Evolutionary conservation across 495 filamentous ascomycete species (phyloP), one percentile per base, ranked within the genome.

Genomic region (Letharia columbiana): DNA sequence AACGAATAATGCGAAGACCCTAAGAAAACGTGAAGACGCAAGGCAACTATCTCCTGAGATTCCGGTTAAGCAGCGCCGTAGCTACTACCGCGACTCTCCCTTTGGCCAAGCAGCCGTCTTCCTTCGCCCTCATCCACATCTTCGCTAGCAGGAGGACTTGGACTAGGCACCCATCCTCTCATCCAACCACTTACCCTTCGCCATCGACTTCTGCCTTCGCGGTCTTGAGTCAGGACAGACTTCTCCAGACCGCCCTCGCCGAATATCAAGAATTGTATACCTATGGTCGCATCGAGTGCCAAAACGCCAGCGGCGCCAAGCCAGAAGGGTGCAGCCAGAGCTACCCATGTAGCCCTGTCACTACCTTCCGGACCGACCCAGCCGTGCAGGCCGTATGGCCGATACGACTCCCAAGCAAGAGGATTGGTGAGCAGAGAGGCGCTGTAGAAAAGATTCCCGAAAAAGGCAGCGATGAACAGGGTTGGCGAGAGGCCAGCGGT

Each of bases 401-500:
- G 75, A 58, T 82, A 85, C 66, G 84, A 76, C 63, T 75, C 70
- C 88, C 87, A 89, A 41, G 83, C 88, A 64, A 85, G 83, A 9
- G 88, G 88, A 72, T 89, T 91, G 8, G 86, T 79, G 33, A 88
- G 71, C 11, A 91, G 74, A 15, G 87, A 88, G 45, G 78, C 67
- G 17, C 85, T 87, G 76, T 91, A 91, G 78, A 89, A 89, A 59
- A 89, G 71, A 72, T 91, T 91, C 20, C 88, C 88, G 69, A 80
- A 81, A 71, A 91, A 91, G 18, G 88, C 87, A 15, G 88, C 88
- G 59, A 84, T 76, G 75, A 91, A 91, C 50, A 91, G 82, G 3
- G 82, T 70, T 3, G 87, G 85, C 0, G 83, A 86, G n/a, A 91
- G 83, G 20, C 88, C 88, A 31, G 87, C 76, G 11, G 88, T 90